Base-by-base conservation (phyloP, 208 protist species). In the Trypanosoma vivax region DNA sequence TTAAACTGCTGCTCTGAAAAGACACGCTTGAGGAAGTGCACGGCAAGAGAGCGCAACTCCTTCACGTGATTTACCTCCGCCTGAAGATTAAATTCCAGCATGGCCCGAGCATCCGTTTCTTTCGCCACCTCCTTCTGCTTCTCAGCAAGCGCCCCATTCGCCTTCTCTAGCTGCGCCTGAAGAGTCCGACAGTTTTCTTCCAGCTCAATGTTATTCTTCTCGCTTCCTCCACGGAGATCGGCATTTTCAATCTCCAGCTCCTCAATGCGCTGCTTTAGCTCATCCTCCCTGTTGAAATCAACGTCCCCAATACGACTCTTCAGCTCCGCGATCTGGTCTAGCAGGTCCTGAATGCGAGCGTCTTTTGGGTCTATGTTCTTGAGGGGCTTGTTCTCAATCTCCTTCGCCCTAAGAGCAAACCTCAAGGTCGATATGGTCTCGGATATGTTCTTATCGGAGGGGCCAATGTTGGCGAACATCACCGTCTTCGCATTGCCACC, bases 351-450 rank as follows among this genome's bases (percentile, higher is more conserved):
- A 50, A 94, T 92, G 54, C 81, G 83, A 34, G 79, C 80, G 50
- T 91, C 82, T 65, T 94, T 91, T 24, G 86, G 89, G 60, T 96
- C 89, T 70, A 88, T 73, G 61, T 97, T 97, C 65, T 92, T 94
- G 48, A 97, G 60, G 23, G 92, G 92, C 60, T 96, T 96, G 62
- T 98, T 98, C 66, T 96, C 78, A 64, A 98, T 97, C 68, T 97
- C 93, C 56, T 96, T 92, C 48, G 82, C 88, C 19, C 83, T 66
- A 6, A 85, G 53, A 46, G 90, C 90, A 69, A 96, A 96, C 9
- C 87, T 76, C 19, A 94, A 66, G 3, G 90, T 96, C 9, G 85
- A 93, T 47, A 94, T 89, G 1, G 84, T 94, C 60, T 96, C 86
- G 9, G 84, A 83, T 7, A 82, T 68, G 66, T 94, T 94, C 59